These are phyloP conservation scores for Macrophomina phaseolina DNA, from an alignment of 2,329 filamentous ascomycete genomes.

Conservation along the genomic window DNA sequence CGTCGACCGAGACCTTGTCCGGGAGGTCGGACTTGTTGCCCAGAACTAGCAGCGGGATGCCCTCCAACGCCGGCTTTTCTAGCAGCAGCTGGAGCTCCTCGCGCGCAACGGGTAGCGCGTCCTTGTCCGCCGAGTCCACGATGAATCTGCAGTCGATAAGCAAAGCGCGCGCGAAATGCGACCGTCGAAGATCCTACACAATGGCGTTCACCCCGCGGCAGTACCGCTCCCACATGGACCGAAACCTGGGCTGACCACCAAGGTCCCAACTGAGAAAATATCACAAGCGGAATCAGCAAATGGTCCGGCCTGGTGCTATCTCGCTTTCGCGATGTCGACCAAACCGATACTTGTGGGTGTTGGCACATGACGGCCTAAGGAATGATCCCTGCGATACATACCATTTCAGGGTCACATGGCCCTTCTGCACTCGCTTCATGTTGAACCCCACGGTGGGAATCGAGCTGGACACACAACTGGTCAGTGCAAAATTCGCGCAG, in stretches of 20 bases:
- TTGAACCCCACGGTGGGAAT: slow-evolving; percentile 99
- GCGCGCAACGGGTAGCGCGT: slow-evolving; percentile 80
- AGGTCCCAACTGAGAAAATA: slow-evolving; percentile 77
- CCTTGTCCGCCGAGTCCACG: slow-evolving; percentile 89
- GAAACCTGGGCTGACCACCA: slow-evolving; percentile 93
- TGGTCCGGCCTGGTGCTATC: neutral
- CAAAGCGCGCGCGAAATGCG: slow-evolving; percentile 31
- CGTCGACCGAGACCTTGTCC: slow-evolving; percentile 90
- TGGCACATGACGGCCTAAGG: slow-evolving; percentile 25
- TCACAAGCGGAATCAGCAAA: slow-evolving; percentile 27
- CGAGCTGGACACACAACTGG: slow-evolving; percentile 65
- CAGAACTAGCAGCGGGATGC: slow-evolving; percentile 90
- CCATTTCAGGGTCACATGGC: slow-evolving; percentile 98
- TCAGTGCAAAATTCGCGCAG: slow-evolving; percentile 25
- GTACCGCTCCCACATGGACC: slow-evolving; percentile 99
- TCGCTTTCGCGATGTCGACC: slow-evolving; percentile 15
- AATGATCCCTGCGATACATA: slow-evolving; percentile 49
- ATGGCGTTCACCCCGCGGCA: slow-evolving; percentile 97
- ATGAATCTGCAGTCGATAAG: slow-evolving; percentile 70
- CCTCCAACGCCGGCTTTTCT: slow-evolving; percentile 80
- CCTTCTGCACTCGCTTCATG: slow-evolving; percentile 97
- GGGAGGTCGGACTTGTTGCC: slow-evolving; percentile 97
- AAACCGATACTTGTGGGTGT: slow-evolving; percentile 11
- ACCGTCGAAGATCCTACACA: slow-evolving; percentile 61
- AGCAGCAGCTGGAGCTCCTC: slow-evolving; percentile 92